Conservation (phyloP, 108 stramenopile species). For the Nitzschia sp. region DNA sequence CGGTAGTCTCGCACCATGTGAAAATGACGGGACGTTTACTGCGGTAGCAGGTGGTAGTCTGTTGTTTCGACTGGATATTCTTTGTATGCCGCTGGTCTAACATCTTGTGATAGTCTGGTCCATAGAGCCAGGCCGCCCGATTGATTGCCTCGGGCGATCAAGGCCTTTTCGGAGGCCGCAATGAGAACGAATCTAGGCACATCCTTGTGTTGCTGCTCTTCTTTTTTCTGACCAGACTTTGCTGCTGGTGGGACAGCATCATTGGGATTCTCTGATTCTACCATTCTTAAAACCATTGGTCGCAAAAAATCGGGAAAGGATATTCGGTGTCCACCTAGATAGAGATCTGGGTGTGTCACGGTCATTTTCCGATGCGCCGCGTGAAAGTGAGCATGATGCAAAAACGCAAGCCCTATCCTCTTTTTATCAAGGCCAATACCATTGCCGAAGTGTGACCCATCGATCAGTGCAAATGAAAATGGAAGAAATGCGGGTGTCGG, state of each 20-base stretch:
- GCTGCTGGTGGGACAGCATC: background rate
- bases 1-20: no score
- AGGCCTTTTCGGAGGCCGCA: constrained; percentile 44
- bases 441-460: constrained; percentile 50
- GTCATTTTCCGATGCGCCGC: constrained; percentile 41
- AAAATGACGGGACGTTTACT: no score
- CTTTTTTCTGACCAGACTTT: constrained; percentile 19
- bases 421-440: constrained; percentile 44
- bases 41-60: background rate
- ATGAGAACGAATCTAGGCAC: constrained; percentile 51
- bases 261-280: constrained; percentile 2
- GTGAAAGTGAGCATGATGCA: constrained; percentile 46
- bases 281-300: constrained; percentile 30
- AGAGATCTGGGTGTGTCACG: constrained; percentile 47
- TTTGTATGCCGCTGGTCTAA: constrained; percentile 50
- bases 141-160: constrained; percentile 52
- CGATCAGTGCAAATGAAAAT: constrained; percentile 52
- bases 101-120: constrained; percentile 48
- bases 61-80: background rate
- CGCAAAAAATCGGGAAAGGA: constrained; percentile 34
- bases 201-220: constrained; percentile 18
- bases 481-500: constrained; percentile 42
- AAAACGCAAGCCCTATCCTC: constrained; percentile 41
- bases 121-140: constrained; percentile 57
- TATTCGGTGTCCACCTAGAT: constrained; percentile 25